Conservation (phyloP, 768 basidiomycete species). For the Gyrodon lividus region DNA sequence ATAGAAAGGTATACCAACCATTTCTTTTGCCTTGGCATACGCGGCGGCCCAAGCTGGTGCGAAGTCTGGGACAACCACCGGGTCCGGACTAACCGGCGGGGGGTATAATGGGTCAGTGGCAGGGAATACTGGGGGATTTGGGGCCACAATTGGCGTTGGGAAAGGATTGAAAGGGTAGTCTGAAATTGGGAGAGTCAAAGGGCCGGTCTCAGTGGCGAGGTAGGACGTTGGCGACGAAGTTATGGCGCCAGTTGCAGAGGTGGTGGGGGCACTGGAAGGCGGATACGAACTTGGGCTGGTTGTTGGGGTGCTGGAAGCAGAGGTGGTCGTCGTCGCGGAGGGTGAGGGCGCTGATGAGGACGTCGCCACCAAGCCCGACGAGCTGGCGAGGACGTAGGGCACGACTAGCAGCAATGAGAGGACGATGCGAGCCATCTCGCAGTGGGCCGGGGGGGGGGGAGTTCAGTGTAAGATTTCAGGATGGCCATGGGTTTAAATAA, state of each 20-base stretch:
- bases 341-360: not conserved
- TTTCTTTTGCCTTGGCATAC: constrained; percentile 53
- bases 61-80: constrained; percentile 44
- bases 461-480: not conserved
- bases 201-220: constrained; percentile 18
- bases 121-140: constrained; percentile 54
- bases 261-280: not conserved
- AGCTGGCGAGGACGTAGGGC: constrained; percentile 3
- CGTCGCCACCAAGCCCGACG: not conserved
- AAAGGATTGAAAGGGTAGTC: constrained; percentile 53
- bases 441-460: not conserved
- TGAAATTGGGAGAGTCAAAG: constrained; percentile 38
- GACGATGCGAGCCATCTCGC: constrained; percentile 18
- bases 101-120: constrained; percentile 54
- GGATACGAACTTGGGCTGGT: not conserved
- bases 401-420: constrained; percentile 15
- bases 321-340: not conserved
- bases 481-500: constrained; percentile 2
- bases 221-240: constrained; percentile 6
- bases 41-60: constrained; percentile 55
- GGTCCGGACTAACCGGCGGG: constrained; percentile 47
- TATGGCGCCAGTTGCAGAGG: constrained; percentile 5
- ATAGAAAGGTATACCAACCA: constrained; percentile 37
- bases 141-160: constrained; percentile 56
- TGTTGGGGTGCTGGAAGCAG: constrained; percentile 6